Base-by-base conservation (phyloP, 805 yeast genomes). In the Wickerhamomyces hampshirensis region DNA sequence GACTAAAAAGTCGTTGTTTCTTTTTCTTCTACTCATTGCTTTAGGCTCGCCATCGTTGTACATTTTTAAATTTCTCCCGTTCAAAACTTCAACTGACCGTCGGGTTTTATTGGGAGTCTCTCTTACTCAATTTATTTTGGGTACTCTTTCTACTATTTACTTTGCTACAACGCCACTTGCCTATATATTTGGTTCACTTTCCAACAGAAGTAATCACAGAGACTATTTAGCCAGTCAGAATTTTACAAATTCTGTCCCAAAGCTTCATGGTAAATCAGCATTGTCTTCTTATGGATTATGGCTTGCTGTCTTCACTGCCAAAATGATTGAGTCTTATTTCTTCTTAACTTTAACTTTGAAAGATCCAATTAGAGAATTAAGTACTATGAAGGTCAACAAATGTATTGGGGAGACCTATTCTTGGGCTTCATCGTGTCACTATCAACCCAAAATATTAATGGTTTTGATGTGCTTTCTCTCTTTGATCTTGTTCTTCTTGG, bases 311-410 rank as follows among this genome's bases (percentile, higher is more conserved):
- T 83, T 84, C 46, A 44, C 68, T 6, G 77, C 84, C 3, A 85
- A 85, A 52, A 77, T 80, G 45, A 54, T 75, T 16, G 95, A 85
- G 55, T 84, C 94, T 0, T 85, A 85, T 56, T 83, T 82, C 57
- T 85, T 83, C 48, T 61, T 85, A 44, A 80, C 89, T 0, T 60
- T 83, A 33, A 80, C 93, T 3, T 60, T 84, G 38, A 69, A 77
- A 39, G 93, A 81, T 45, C 88, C 94, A 0, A 66, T 84, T 4
- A 62, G 89, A 37, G 91, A 82, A 43, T 63, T 85, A 32, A 71
- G 77, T 19, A 60, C 69, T 3, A 69, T 84, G 66, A 65, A 62
- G 30, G 58, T 77, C 46, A 60, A 65, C 9, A 62, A 70, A 40
- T 85, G 94, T 53, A 58, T 66, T 9, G 87, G 87, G 3, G 93